Evolutionary conservation across 805 yeast species (phyloP).

Genomic region (Monosporozyma aerobia): DNA sequence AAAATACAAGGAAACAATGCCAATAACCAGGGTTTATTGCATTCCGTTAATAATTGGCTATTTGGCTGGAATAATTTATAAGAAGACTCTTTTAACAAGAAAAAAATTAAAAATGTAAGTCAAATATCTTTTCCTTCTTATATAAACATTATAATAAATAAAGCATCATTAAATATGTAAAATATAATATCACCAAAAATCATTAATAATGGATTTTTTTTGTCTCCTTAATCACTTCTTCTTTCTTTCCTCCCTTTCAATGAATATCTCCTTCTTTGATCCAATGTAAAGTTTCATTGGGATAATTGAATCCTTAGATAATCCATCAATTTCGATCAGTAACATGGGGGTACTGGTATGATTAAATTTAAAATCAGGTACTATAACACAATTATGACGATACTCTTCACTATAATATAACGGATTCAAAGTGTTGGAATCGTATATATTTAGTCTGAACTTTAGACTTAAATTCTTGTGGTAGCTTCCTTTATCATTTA

Average conservation of each 20-base stretch:
- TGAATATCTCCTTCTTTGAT: slow-evolving; percentile 4
- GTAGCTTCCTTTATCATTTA: background rate
- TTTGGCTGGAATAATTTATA: slow-evolving; percentile 49
- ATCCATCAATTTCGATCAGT: slow-evolving; percentile 14
- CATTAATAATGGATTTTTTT: background rate
- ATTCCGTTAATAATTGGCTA: slow-evolving; percentile 37
- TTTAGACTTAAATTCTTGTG: background rate
- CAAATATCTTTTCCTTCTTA: background rate
- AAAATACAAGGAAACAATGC: slow-evolving; percentile 18
- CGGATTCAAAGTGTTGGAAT: slow-evolving; percentile 9
- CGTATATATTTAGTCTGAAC: slow-evolving; percentile 18
- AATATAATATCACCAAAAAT: background rate
- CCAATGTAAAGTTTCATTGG: slow-evolving; percentile 5
- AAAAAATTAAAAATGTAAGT: background rate
- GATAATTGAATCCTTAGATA: background rate
- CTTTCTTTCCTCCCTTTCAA: background rate
- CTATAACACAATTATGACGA: slow-evolving; percentile 10
- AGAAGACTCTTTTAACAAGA: background rate
- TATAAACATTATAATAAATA: background rate
- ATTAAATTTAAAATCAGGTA: slow-evolving; percentile 9
- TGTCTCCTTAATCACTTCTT: background rate
- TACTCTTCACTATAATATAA: slow-evolving; percentile 9
- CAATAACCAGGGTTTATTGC: slow-evolving; percentile 16
- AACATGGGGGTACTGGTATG: slow-evolving; percentile 5
- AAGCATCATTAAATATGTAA: background rate